phyloP scores from a whole-genome alignment of 140 eudicot species.

The Erigeron philadelphicus region DNA sequence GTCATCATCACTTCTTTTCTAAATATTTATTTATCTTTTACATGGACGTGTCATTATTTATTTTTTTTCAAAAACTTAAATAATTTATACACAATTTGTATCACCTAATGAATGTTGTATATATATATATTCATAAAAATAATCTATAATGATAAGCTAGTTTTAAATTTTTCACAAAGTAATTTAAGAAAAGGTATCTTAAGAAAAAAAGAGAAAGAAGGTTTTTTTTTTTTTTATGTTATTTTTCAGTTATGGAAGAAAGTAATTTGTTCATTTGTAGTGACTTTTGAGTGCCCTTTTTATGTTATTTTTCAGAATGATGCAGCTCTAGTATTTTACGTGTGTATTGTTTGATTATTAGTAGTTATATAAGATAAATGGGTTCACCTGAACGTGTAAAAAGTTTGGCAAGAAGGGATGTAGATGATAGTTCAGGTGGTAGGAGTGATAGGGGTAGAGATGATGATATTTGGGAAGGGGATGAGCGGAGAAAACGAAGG shows the following conservation, averaged over 20 bases:
- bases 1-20: no score
- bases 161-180: no score
- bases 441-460: slow-evolving; percentile 48
- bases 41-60: no score
- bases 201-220: no score
- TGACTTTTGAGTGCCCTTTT: slow-evolving; percentile 5
- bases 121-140: no score
- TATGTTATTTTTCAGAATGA: slow-evolving; percentile 20
- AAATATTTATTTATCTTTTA: no score
- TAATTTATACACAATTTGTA: no score
- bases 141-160: no score
- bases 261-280: slow-evolving; percentile 12
- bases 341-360: neutral
- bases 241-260: slow-evolving; percentile 13
- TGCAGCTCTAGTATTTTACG: slow-evolving; percentile 20
- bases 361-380: slow-evolving; percentile 31
- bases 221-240: no score
- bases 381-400: slow-evolving; percentile 71
- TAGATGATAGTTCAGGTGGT: slow-evolving; percentile 44
- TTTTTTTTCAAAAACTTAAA: no score
- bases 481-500: slow-evolving; percentile 62
- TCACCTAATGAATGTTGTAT: no score
- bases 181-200: no score
- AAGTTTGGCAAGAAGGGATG: slow-evolving; percentile 44
- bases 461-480: slow-evolving; percentile 52